These are phyloP conservation scores for Zasmidium angulare DNA, from an alignment of 2,329 filamentous ascomycete species.

Conservation along the genomic window DNA sequence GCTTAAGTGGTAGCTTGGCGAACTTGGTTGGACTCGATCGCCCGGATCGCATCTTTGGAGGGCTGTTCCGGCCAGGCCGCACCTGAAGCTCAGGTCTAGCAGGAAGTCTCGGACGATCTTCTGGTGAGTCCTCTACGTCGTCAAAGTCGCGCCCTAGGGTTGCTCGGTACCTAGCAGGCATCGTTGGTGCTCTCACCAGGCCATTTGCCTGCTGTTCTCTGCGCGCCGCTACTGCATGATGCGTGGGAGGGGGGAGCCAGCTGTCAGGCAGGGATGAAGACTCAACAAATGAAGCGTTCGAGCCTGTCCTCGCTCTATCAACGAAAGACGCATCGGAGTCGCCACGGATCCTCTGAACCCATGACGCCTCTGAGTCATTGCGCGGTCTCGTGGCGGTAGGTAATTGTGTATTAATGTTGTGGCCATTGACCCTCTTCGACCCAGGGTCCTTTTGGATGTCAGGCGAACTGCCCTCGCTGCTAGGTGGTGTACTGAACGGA, in stretches of 20 bases:
- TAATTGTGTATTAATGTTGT: conserved; percentile 22
- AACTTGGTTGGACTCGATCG: conserved; percentile 29
- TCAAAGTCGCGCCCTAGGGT: conserved; percentile 8
- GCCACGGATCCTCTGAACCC: conserved; percentile 25
- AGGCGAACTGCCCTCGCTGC: conserved; percentile 61
- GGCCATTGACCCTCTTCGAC: conserved; percentile 1
- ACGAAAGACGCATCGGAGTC: conserved; percentile 29
- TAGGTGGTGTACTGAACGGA: conserved; percentile 84
- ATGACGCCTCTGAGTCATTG: conserved; percentile 30
- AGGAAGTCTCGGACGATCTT: conserved; percentile 33
- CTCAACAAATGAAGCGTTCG: conserved; percentile 31
- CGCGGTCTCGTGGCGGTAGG: conserved; percentile 29
- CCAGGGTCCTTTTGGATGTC: conserved; percentile 8
- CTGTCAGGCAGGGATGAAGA: conserved; percentile 30
- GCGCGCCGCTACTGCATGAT: conserved; percentile 18
- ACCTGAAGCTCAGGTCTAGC: conserved; percentile 33
- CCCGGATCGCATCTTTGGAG: conserved; percentile 28
- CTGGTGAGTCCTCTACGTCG: conserved; percentile 23
- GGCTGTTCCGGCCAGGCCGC: conserved; percentile 31
- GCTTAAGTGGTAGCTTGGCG: conserved; percentile 16
- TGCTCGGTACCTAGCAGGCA: conserved; percentile 28
- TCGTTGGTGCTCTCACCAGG: conserved; percentile 21
- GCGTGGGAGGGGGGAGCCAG: conserved; percentile 21
- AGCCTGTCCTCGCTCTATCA: conserved; percentile 24
- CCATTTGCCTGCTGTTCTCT: conserved; percentile 22